Base-by-base conservation (phyloP, 2,329 filamentous ascomycete species). In the Penicillium sp. region DNA sequence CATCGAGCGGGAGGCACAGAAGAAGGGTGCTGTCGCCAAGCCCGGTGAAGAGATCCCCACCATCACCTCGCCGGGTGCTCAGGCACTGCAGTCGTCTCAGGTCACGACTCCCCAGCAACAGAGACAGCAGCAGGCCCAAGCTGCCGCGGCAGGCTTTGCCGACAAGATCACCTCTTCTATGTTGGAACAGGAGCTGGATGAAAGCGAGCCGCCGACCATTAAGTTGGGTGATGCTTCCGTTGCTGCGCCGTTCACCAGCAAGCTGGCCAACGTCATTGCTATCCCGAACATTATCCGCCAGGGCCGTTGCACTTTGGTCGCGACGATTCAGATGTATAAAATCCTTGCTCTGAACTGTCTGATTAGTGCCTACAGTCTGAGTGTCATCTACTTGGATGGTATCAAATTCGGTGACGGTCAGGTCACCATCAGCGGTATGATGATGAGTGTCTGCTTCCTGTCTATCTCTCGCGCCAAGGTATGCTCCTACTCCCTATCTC, bases 241-340 rank as follows among this genome's bases (percentile, higher is more conserved):
- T 47, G 93, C 93, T 35, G 93, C 93, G 0, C 93, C 93, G 0
- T 98, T 98, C 71, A 98, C 93, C 0, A 95, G 89, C 69, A 98
- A 98, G 75, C 81, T 98, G 38, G 88, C 91, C 60, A 96, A 98
- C 65, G 93, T 98, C 51, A 83, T 98, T 62, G 93, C 93, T 32
- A 90, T 98, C 50, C 92, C 93, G 45, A 98, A 98, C 75, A 98
- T 98, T 64, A 93, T 98, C 65, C 88, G 93, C 50, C 93, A 98
- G 75, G 93, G 93, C 50, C 88, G 93, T 55, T 98, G 93, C 77
- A 98, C 93, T 6, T 83, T 98, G 18, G 93, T 98, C 47, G 93
- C 93, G 28, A 98, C 93, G 0, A 97, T 98, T 58, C 93, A 98
- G 77, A 98, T 98, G 92, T 98, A 98, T 83, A 98, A 96, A 81